Base-by-base conservation (phyloP, 495 filamentous ascomycete genomes). In the Lophiostoma macrostomum region DNA sequence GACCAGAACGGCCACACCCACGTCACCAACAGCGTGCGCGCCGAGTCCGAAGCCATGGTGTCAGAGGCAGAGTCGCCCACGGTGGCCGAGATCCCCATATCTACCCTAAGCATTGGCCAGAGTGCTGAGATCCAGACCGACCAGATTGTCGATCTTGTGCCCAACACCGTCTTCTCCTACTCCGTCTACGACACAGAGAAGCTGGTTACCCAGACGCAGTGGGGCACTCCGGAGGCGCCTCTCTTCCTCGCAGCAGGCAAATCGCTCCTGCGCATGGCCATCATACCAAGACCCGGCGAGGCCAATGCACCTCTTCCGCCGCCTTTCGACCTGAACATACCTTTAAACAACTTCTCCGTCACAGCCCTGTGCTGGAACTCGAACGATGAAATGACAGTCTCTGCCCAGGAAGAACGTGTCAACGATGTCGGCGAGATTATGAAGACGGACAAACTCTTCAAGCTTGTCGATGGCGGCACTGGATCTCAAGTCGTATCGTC, bases 41-140 rank as follows among this genome's bases (percentile, higher is more conserved):
- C 35, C 7, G 64, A 53, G 8, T 65, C 53, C 0, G 61, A 57
- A 12, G 58, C 61, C 23, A 54, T 58, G 0, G 54, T 50, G 29
- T 64, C 58, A 7, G 65, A 69, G 32, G 57, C 38, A 3, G 64
- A 59, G 2, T 67, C 67, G 6, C 60, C 65, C n/a, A 57, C 43
- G 14, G 37, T 55, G 0, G 62, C 55, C 8, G 55, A 63, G 4
- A 31, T 59, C 4, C 55, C 54, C 42, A 58, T 63, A 32, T 55
- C 60, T n/a, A 63, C 60, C 14, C 55, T 63, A 37, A 55, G 45
- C 42, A 55, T 63, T 22, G 60, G 60, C 3, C 48, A 46, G 16
- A 59, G 50, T 39, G 59, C 43, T 32, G 49, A 55, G 31, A 59
- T 56, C 28, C 60, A 63, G 39, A 63, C 50, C 12, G 60, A 63